These are phyloP conservation scores for Apodospora peruviana DNA, from an alignment of 495 filamentous ascomycete species.

Conservation along the genomic window DNA sequence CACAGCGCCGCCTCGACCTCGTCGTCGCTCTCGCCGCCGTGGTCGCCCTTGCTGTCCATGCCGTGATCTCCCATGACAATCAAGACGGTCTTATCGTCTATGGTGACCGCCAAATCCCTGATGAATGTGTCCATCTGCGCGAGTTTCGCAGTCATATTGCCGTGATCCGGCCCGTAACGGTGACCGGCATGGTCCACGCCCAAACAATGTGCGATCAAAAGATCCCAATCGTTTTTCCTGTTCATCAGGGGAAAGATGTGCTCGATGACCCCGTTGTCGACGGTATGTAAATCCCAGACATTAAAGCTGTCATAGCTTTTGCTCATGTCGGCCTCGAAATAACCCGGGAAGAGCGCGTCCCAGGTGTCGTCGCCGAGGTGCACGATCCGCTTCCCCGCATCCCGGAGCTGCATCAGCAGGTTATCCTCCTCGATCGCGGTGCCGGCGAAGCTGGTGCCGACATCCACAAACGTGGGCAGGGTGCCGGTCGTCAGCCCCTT, in stretches of 20 bases:
- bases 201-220: constrained; percentile 87
- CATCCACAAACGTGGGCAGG: constrained; percentile 88
- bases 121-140: constrained; percentile 85
- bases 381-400: constrained; percentile 76
- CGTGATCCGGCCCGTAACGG: constrained; percentile 88
- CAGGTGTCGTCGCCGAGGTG: constrained; percentile 97
- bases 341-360: constrained; percentile 84
- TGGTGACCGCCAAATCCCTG: constrained; percentile 57
- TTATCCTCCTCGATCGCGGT: constrained; percentile 98
- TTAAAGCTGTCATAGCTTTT: constrained; percentile 93
- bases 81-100: constrained; percentile 83
- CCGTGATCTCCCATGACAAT: constrained; percentile 98
- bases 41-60: constrained; percentile 96
- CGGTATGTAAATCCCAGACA: constrained; percentile 94
- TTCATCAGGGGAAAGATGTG: constrained; percentile 82
- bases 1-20: constrained; percentile 92
- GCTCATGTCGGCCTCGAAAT: constrained; percentile 82
- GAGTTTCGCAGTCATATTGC: constrained; percentile 84
- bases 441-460: constrained; percentile 91
- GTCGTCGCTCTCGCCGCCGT: constrained; percentile 92
- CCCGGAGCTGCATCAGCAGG: constrained; percentile 72
- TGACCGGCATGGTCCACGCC: constrained; percentile 98
- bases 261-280: constrained; percentile 93
- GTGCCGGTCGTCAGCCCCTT: constrained; percentile 96
- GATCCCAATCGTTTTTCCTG: constrained; percentile 72